Evolutionary conservation across 768 basidiomycete genomes (phyloP).

Genomic region (Xerocomellus amylosporus): DNA sequence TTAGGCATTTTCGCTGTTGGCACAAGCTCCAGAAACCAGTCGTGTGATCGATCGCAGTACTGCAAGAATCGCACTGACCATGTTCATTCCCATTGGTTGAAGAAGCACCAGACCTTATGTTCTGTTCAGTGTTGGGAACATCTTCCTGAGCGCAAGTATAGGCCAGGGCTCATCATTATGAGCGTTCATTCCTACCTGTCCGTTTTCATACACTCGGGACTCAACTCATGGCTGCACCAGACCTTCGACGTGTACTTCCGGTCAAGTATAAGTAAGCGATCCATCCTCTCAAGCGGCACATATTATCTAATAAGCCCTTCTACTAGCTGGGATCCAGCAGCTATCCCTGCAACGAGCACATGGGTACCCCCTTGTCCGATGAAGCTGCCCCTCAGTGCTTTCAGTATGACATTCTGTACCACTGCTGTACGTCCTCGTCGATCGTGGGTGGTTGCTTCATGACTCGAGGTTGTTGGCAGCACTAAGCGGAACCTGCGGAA

Average conservation of each 20-base stretch:
- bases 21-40: no score
- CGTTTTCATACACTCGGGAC: background rate
- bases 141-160: background rate
- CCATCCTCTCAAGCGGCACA: no score
- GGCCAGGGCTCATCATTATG: background rate
- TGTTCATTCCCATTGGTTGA: no score
- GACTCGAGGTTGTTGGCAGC: background rate
- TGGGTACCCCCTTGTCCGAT: slow-evolving; percentile 29
- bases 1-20: no score
- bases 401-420: no score
- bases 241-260: slow-evolving; percentile 15
- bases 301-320: background rate
- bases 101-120: no score
- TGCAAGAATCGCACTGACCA: no score
- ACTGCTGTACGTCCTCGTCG: no score
- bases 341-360: slow-evolving; percentile 22
- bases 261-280: slow-evolving; percentile 7
- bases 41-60: no score
- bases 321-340: slow-evolving; percentile 25
- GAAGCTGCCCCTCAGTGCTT: no score
- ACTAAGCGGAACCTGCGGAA: slow-evolving; percentile 16
- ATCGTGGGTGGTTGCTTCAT: slow-evolving; percentile 24
- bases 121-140: background rate
- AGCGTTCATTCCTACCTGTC: background rate
- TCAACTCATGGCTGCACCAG: slow-evolving; percentile 22